Conservation (phyloP, 768 basidiomycete species). For the Naganishia onofrii region DNA sequence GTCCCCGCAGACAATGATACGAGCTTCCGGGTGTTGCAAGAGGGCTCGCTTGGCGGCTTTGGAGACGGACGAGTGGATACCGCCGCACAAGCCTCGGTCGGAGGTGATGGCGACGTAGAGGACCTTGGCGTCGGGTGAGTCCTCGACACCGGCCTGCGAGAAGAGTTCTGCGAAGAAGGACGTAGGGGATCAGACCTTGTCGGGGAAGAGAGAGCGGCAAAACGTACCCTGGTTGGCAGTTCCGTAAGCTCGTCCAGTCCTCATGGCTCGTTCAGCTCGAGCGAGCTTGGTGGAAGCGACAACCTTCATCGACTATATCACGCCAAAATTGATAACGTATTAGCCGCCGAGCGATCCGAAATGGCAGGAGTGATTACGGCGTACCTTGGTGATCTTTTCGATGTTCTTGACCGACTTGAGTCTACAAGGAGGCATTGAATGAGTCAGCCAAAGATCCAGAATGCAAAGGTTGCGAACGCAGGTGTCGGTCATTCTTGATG, state of each 20-base stretch:
- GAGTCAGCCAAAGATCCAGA: not conserved
- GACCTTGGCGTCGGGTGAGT: constrained; percentile 62
- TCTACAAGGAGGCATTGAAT: constrained; percentile 58
- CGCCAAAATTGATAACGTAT: constrained; percentile 20
- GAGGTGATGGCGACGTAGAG: constrained; percentile 94
- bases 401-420: constrained; percentile 85
- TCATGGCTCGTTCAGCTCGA: constrained; percentile 93
- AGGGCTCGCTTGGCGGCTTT: constrained; percentile 79
- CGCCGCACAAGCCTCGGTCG: constrained; percentile 98
- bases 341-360: not conserved
- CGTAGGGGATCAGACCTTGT: not conserved
- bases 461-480: constrained; percentile 8
- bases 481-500: not conserved
- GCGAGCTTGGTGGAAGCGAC: constrained; percentile 95
- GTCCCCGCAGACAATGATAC: constrained; percentile 88
- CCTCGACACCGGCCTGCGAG: constrained; percentile 63
- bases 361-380: constrained; percentile 51
- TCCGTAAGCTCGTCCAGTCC: constrained; percentile 86
- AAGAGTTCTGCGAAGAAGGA: constrained; percentile 74
- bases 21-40: constrained; percentile 57
- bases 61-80: constrained; percentile 95
- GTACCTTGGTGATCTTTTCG: constrained; percentile 91
- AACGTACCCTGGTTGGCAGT: constrained; percentile 78
- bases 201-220: not conserved
- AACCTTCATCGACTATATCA: constrained; percentile 84